phyloP scores from a whole-genome alignment of 495 filamentous ascomycete genomes.

The Penicillium nucicola region DNA sequence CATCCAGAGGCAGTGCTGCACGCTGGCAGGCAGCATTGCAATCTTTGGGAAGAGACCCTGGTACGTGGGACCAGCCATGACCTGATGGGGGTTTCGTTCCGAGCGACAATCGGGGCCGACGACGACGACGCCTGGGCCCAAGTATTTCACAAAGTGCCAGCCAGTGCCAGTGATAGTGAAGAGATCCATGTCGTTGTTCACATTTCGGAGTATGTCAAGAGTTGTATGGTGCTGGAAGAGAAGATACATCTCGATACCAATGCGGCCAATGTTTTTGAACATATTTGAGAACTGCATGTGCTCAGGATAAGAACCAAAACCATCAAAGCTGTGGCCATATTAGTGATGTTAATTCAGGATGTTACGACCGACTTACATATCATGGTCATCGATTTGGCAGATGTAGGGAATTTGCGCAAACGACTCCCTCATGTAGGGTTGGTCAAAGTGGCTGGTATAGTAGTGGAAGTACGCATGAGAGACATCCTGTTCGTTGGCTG shows the following conservation, averaged over 20 bases:
- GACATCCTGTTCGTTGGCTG: constrained; percentile 90
- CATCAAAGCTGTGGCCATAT: constrained; percentile 71
- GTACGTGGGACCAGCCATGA: constrained; percentile 94
- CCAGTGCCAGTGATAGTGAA: constrained; percentile 96
- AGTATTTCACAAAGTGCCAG: constrained; percentile 97
- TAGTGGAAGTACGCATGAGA: constrained; percentile 97
- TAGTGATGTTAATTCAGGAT: background rate
- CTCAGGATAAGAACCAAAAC: constrained; percentile 95
- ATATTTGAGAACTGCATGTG: constrained; percentile 97
- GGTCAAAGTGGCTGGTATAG: constrained; percentile 96
- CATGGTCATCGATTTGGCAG: constrained; percentile 91
- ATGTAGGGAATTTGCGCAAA: constrained; percentile 97
- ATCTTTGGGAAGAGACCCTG: constrained; percentile 96
- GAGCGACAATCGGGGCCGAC: constrained; percentile 89
- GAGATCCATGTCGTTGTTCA: constrained; percentile 80
- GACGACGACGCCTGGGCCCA: constrained; percentile 86
- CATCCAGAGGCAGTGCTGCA: constrained; percentile 97
- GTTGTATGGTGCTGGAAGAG: constrained; percentile 98
- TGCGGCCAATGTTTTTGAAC: constrained; percentile 96
- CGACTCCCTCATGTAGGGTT: constrained; percentile 86
- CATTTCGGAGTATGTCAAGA: constrained; percentile 84
- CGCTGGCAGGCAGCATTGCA: constrained; percentile 82
- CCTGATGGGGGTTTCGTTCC: constrained; percentile 84
- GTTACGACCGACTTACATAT: constrained; percentile 70
- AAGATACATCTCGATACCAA: constrained; percentile 99